These are phyloP conservation scores for Ceriops zippeliana DNA, from an alignment of 345 rosid genomes.

Conservation along the genomic window DNA sequence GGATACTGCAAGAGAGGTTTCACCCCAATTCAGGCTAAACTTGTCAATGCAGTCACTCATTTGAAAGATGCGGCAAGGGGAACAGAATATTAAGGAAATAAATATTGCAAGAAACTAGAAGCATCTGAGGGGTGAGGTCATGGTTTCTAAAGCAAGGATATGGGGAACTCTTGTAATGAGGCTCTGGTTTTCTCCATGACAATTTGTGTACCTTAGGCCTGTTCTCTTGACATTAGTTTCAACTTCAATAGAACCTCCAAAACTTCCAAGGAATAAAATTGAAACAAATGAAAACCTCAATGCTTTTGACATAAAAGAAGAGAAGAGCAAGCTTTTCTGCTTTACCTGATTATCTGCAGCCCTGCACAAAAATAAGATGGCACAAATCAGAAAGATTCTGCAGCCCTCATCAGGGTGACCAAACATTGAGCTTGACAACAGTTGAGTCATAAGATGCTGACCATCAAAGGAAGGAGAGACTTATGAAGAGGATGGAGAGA, in stretches of 20 bases:
- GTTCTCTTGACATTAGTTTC: not conserved
- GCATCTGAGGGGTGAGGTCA: too few species aligned
- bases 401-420: not conserved
- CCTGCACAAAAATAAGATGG: constrained; percentile 48
- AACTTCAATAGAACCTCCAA: not conserved
- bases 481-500: not conserved
- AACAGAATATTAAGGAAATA: too few species aligned
- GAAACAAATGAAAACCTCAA: not conserved
- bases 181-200: not conserved
- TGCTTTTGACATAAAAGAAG: constrained; percentile 1
- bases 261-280: not conserved
- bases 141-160: too few species aligned
- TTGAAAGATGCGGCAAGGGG: too few species aligned
- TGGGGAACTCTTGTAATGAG: too few species aligned
- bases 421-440: not conserved
- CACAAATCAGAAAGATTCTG: constrained; percentile 12
- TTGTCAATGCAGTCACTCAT: too few species aligned
- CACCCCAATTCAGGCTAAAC: too few species aligned
- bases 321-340: not conserved
- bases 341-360: constrained; percentile 89
- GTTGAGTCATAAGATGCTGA: constrained; percentile 3
- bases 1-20: too few species aligned
- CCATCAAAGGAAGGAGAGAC: not conserved
- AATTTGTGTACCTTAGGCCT: not conserved
- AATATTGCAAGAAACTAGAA: too few species aligned